Conservation (phyloP, 2,329 filamentous ascomycete genomes). For the Penicillium hordei region DNA sequence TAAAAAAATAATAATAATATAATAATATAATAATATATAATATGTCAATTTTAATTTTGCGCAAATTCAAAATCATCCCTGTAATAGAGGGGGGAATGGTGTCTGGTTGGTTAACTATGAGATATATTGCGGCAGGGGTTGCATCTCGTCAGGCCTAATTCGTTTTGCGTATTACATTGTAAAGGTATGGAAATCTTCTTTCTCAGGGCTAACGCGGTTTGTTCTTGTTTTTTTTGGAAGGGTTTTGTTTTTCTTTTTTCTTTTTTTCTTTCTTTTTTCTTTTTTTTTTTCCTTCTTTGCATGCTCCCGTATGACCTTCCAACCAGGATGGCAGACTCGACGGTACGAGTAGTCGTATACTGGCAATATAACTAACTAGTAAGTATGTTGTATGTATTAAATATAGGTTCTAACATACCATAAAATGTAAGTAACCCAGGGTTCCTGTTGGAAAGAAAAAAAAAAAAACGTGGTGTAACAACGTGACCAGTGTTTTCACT, state of each 20-base stretch:
- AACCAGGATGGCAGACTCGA: background rate
- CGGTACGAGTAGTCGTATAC: conserved; percentile 1
- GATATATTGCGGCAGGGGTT: conserved; percentile 35
- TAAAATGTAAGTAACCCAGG: background rate
- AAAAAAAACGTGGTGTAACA: background rate
- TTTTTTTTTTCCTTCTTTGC: background rate
- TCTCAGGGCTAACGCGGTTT: conserved; percentile 2
- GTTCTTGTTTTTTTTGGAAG: background rate
- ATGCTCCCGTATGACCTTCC: background rate
- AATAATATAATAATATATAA: background rate
- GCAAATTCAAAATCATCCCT: conserved; percentile 21
- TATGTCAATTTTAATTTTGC: conserved; percentile 4
- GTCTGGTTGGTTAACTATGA: conserved; percentile 30
- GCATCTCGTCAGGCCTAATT: conserved; percentile 22
- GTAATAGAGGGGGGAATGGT: conserved; percentile 25
- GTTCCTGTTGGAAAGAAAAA: background rate
- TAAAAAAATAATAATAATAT: conserved; percentile 15
- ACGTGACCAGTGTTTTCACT: conserved; percentile 1
- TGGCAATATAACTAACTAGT: background rate
- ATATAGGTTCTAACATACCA: background rate
- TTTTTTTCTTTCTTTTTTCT: background rate
- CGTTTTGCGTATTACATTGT: conserved; percentile 23
- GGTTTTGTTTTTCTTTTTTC: background rate
- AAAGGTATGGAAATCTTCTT: conserved; percentile 15
- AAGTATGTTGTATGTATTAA: background rate